Base-by-base conservation (phyloP, 2,329 filamentous ascomycete species). In the Colletotrichum sp. region DNA sequence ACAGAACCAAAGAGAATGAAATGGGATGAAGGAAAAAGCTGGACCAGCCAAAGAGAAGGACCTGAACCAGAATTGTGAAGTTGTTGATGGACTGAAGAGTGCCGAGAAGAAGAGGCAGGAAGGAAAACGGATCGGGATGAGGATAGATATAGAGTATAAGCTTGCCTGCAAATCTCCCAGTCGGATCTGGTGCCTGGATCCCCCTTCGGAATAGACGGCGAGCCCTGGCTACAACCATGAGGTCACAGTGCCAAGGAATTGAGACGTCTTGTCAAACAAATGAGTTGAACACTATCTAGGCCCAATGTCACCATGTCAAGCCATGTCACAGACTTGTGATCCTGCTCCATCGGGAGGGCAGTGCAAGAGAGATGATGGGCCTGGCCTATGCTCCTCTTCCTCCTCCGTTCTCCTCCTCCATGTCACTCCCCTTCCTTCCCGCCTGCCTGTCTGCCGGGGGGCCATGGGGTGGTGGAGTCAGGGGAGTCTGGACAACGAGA, bases 11-110 rank as follows among this genome's bases (percentile, higher is more conserved):
- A 72, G 59, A 65, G 70, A 74, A 69, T 74, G 64, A 59, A 32
- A 59, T 48, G 63, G 36, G 24, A 18, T 62, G 59, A 75, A 36
- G 34, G 34, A 62, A 24, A 39, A 39, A 55, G 68, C 57, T 75
- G 73, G 73, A 68, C 73, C 73, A 75, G 73, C 73, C 73, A 75
- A 75, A 60, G 70, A 44, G 69, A 75, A 63, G 69, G 70, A 76
- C 67, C 70, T 66, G 71, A 74, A 74, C 64, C 65, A 69, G 70
- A 66, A 30, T n/a, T 55, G 32, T 34, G 28, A 30, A 32, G 28
- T 52, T 76, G 70, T 30, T 76, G 65, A 24, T 62, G 65, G 59
- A 69, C 59, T 76, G 34, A 55, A 64, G 15, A 69, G 74, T 74
- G 48, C n/a, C 44, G 65, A 74, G 44, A 34, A 60, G 39, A 76